These are phyloP conservation scores for Spongispora temasekensis DNA, from an alignment of 1,284 basidiomycete genomes.

Conservation along the genomic window DNA sequence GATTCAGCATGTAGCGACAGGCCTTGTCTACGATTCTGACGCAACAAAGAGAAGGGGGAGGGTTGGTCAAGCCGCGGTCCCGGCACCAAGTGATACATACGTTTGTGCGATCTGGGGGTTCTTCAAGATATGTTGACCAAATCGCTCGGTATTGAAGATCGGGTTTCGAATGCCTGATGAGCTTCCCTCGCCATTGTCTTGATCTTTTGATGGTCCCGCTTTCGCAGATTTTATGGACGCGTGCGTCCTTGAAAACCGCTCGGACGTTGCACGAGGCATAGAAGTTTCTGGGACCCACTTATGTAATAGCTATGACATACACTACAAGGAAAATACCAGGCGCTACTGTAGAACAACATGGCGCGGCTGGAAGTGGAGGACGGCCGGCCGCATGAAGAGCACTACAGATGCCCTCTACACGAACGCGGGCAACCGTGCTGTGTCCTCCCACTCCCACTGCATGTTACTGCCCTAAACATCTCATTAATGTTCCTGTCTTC, in stretches of 20 bases:
- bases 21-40: conserved; percentile 79
- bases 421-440: too few species aligned
- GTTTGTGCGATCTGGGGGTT: conserved; percentile 89
- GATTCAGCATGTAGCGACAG: conserved; percentile 3
- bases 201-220: conserved; percentile 36
- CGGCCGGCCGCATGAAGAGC: too few species aligned
- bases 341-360: too few species aligned
- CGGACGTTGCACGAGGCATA: conserved; percentile 92
- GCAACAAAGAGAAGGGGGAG: conserved; percentile 1
- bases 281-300: too few species aligned
- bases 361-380: too few species aligned
- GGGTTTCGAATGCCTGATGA: conserved; percentile 68
- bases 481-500: too few species aligned
- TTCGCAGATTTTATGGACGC: conserved; percentile 59
- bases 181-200: conserved; percentile 42
- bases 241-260: conserved; percentile 78
- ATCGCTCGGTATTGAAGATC: conserved; percentile 91
- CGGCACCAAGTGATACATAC: conserved; percentile 48
- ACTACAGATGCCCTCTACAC: too few species aligned
- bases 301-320: too few species aligned
- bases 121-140: conserved; percentile 97
- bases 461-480: too few species aligned
- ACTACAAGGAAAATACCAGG: too few species aligned
- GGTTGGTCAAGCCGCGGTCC: conserved; percentile 13
- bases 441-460: too few species aligned